A percentile compares a stretch with the other conserved stretches of the same genome.
Evolutionary conservation across 805 yeast species (phyloP).

Genomic region (Candida takata): DNA sequence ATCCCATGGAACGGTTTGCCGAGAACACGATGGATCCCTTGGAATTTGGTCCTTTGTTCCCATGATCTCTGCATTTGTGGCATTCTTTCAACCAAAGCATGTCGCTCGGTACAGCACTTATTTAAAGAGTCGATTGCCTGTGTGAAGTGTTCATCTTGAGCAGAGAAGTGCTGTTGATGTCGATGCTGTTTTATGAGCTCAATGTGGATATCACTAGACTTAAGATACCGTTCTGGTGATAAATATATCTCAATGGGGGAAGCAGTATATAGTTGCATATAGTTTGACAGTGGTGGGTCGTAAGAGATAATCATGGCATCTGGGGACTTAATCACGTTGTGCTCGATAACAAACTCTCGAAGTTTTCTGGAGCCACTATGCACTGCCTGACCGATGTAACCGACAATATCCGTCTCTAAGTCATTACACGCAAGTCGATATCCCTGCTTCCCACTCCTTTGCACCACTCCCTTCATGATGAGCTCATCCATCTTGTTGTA

Average conservation of each 20-base stretch:
- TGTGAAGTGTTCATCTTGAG: constrained; percentile 8
- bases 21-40: neutral
- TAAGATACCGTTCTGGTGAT: constrained; percentile 17
- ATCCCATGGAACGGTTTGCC: neutral
- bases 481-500: constrained; percentile 5
- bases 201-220: neutral
- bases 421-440: neutral
- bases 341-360: neutral
- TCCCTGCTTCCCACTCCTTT: neutral
- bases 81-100: constrained; percentile 3
- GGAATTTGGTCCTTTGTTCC: constrained; percentile 6
- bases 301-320: constrained; percentile 41
- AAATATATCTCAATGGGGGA: constrained; percentile 63
- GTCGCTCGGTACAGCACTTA: constrained; percentile 16
- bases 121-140: constrained; percentile 13
- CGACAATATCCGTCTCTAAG: constrained; percentile 3
- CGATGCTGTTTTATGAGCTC: constrained; percentile 8
- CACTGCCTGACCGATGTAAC: constrained; percentile 6
- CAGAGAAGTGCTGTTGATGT: constrained; percentile 2
- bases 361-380: neutral
- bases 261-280: constrained; percentile 71
- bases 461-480: neutral
- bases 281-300: constrained; percentile 61
- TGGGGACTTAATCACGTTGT: constrained; percentile 1
- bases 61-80: constrained; percentile 14